Base-by-base conservation (phyloP, 78 protist species). In the Cavenderia fasciculata region DNA sequence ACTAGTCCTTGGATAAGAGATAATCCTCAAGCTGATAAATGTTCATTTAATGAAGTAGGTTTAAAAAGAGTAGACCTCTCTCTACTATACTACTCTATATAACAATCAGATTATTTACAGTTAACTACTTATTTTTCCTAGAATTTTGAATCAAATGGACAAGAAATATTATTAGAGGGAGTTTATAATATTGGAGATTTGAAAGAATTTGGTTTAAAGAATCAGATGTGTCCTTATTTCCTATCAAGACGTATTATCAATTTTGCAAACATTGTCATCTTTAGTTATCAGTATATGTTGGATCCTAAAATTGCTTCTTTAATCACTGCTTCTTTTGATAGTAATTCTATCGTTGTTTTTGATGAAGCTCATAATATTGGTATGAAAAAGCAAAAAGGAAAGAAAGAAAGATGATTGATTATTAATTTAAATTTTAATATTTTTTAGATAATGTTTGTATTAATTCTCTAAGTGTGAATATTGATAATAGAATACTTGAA, bases 361-460 rank as follows among this genome's bases (percentile, higher is more conserved):
- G 99, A 99, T 69, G 99, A 98, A 87, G 99, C 99, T 0, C 99
- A 99, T 93, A 99, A 99, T 95, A 95, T 99, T 61, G 98, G 88
- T 74, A 1, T 68, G 66, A 0, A 14, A 31, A n/a, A n/a, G n/a
- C n/a, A n/a, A n/a, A n/a, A n/a, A n/a, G n/a, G n/a, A n/a, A n/a
- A 63, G 19, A 43, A 7, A 11, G 11, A 8, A 70, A 70, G 11
- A n/a, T n/a, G n/a, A n/a, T n/a, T n/a, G n/a, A n/a, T n/a, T n/a
- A n/a, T n/a, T n/a, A n/a, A n/a, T n/a, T 11, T 11, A 70, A 34
- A 14, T 8, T n/a, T n/a, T n/a, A n/a, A n/a, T n/a, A n/a, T 3
- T 59, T n/a, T n/a, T n/a, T n/a, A n/a, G 97, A 98, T 75, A 96
- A 98, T 71, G 96, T 96, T 8, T 98, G 99, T 94, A 98, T 98